Conservation (phyloP, 129 eudicot genomes). For the Kitagawia praeruptora region DNA sequence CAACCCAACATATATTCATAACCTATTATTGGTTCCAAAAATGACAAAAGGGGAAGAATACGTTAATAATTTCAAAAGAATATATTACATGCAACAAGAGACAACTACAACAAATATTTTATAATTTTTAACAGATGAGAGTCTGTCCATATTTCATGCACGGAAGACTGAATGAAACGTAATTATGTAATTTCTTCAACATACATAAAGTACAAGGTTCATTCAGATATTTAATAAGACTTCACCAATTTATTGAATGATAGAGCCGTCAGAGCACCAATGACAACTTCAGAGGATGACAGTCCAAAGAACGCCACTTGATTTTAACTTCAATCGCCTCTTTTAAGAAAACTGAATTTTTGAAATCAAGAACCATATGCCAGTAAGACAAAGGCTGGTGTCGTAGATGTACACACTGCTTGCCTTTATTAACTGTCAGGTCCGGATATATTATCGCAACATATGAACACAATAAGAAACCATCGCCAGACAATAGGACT, state of each 20-base stretch:
- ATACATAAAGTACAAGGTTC: constrained; percentile 15
- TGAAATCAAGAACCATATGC: constrained; percentile 1
- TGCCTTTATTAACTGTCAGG: constrained; percentile 9
- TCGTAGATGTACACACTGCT: background rate
- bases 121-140: background rate
- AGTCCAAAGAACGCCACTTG: constrained; percentile 23
- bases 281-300: constrained; percentile 42
- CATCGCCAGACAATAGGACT: background rate
- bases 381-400: background rate
- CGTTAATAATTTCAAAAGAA: background rate
- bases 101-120: background rate
- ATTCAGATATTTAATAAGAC: constrained; percentile 26
- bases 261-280: constrained; percentile 26
- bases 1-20: background rate
- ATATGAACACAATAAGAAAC: constrained; percentile 4
- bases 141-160: background rate
- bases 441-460: background rate
- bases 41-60: background rate
- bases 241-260: constrained; percentile 26
- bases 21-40: background rate
- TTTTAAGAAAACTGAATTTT: constrained; percentile 4
- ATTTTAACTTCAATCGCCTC: constrained; percentile 14
- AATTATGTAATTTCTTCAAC: constrained; percentile 12
- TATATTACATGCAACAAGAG: background rate
- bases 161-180: background rate